These are phyloP conservation scores for Linnemannia zychae DNA, from an alignment of 192 early-diverging fungal species.

Conservation along the genomic window DNA sequence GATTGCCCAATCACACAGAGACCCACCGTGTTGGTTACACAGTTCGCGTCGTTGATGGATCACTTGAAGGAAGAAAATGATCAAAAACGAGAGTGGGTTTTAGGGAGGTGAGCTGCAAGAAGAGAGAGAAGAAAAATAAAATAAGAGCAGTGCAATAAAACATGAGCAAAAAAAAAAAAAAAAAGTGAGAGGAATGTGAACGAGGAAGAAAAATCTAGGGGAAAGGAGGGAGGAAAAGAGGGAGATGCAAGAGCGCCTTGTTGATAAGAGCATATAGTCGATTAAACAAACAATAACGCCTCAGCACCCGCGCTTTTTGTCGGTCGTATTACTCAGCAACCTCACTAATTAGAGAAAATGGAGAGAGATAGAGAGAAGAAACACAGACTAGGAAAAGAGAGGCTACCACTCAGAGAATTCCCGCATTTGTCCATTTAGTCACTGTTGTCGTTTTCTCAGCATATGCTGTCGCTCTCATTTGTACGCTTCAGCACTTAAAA, in stretches of 20 bases:
- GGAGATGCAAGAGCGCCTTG: neutral
- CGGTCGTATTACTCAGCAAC: too few relatives aligned
- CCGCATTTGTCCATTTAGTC: too few relatives aligned
- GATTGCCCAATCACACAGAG: conserved; percentile 5
- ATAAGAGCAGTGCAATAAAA: neutral
- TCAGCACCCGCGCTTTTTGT: neutral
- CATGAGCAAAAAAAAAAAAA: neutral
- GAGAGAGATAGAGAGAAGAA: too few relatives aligned
- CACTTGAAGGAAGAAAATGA: neutral
- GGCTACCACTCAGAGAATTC: too few relatives aligned
- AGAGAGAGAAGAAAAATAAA: neutral
- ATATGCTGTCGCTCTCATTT: too few relatives aligned
- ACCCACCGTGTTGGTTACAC: neutral
- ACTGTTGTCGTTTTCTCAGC: too few relatives aligned
- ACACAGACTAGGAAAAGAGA: too few relatives aligned
- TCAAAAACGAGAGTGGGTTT: too few relatives aligned
- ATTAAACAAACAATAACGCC: neutral
- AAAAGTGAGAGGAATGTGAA: conserved; percentile 1
- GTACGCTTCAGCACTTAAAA: too few relatives aligned
- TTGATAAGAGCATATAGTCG: neutral
- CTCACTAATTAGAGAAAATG: too few relatives aligned
- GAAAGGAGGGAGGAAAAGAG: neutral
- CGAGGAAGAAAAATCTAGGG: neutral
- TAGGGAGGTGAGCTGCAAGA: too few relatives aligned
- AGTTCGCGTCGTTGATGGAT: neutral